These are phyloP conservation scores for Aspergillus nidulans DNA, from an alignment of 495 filamentous ascomycete genomes.

Conservation along the genomic window DNA sequence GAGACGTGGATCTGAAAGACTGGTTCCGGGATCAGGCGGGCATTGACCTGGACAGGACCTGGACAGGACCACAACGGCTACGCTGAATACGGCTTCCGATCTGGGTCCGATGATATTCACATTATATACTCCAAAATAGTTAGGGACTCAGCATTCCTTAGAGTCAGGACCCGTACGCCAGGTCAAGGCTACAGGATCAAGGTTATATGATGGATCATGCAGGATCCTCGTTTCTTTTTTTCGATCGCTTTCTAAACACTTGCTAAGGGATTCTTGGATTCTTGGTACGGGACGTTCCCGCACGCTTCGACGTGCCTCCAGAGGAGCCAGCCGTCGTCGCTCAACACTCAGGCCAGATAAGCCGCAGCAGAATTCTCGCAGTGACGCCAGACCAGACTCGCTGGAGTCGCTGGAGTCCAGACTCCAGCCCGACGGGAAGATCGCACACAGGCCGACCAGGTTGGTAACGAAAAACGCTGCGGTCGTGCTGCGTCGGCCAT, in stretches of 20 bases:
- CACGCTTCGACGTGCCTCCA: too few relatives aligned
- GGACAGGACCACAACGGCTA: neutral
- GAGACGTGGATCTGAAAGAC: neutral
- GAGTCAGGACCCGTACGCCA: too few relatives aligned
- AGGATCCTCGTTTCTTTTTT: neutral
- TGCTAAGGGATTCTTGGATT: too few relatives aligned
- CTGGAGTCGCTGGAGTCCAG: slow-evolving; percentile 7
- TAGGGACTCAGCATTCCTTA: neutral
- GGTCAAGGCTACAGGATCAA: too few relatives aligned
- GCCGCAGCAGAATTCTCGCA: neutral
- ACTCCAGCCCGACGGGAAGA: neutral
- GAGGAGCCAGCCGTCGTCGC: too few relatives aligned
- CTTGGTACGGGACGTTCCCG: too few relatives aligned
- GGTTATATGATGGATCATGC: too few relatives aligned
- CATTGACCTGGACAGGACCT: too few relatives aligned
- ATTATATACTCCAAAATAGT: too few relatives aligned
- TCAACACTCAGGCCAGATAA: too few relatives aligned
- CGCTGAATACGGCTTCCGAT: slow-evolving; percentile 9
- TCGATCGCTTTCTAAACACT: neutral
- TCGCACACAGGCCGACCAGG: neutral
- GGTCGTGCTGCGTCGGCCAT: slow-evolving; percentile 13
- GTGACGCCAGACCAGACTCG: slow-evolving; percentile 8
- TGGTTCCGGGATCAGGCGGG: neutral
- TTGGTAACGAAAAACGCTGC: too few relatives aligned
- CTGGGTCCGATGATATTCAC: slow-evolving; percentile 1